Conservation (phyloP, 2,329 filamentous ascomycete species). For the Fusarium sacchari region DNA sequence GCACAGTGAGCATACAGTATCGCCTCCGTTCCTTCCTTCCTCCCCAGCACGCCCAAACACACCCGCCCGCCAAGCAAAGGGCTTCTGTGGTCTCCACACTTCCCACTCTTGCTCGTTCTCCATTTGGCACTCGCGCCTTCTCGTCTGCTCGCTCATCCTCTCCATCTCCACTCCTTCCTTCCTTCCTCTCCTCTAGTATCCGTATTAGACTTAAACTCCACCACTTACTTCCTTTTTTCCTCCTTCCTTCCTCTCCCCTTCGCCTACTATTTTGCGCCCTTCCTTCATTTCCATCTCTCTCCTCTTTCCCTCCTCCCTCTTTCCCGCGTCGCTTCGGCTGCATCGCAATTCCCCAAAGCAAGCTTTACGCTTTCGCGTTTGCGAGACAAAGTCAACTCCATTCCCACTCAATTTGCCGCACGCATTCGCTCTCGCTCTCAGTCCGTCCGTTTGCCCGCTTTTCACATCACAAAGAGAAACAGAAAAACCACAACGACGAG, state of each 20-base stretch:
- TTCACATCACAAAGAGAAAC: constrained; percentile 25
- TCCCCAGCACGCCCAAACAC: constrained; percentile 27
- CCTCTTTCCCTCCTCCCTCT: constrained; percentile 41
- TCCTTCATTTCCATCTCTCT: constrained; percentile 46
- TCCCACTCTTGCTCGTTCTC: constrained; percentile 17
- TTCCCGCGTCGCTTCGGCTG: constrained; percentile 44
- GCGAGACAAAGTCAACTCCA: constrained; percentile 35
- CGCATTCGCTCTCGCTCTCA: constrained; percentile 17
- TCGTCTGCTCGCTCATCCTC: constrained; percentile 3
- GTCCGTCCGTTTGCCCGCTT: constrained; percentile 16
- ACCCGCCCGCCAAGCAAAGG: constrained; percentile 39
- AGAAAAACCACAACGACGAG: constrained; percentile 29
- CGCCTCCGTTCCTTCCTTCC: constrained; percentile 39
- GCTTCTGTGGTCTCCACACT: constrained; percentile 20
- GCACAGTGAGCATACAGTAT: constrained; percentile 23
- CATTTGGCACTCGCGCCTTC: constrained; percentile 33
- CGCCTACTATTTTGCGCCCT: constrained; percentile 45
- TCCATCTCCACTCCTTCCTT: constrained; percentile 36
- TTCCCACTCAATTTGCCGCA: constrained; percentile 30
- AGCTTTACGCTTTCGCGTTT: constrained; percentile 33
- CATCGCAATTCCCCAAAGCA: constrained; percentile 6
- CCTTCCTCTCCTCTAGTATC: constrained; percentile 47
- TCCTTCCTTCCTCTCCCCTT: constrained; percentile 38
- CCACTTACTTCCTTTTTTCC: constrained; percentile 45
- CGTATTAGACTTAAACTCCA: constrained; percentile 43